Percentiles rank a stretch among this genome's conserved stretches.
Conservation (phyloP, 2,329 filamentous ascomycete species). For the Fonsecaea pugnacius region DNA sequence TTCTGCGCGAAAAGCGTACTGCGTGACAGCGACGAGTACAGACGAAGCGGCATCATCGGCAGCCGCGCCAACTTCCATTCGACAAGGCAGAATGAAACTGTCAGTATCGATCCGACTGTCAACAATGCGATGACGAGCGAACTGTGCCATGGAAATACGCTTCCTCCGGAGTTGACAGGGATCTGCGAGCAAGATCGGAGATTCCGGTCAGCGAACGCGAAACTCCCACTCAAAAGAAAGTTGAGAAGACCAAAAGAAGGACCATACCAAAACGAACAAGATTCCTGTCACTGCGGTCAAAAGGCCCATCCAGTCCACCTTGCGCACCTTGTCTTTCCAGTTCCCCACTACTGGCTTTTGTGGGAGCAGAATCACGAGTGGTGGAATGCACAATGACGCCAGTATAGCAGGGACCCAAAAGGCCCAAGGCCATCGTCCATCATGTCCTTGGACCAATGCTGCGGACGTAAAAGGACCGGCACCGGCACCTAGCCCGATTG, state of each 20-base stretch:
- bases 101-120: conserved; percentile 68
- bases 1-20: conserved; percentile 61
- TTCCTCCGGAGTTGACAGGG: conserved; percentile 65
- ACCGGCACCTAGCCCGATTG: not conserved
- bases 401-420: conserved; percentile 8
- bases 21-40: conserved; percentile 61
- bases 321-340: conserved; percentile 2
- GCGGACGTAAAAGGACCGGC: not conserved
- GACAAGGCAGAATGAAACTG: conserved; percentile 68
- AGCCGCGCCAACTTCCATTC: conserved; percentile 57
- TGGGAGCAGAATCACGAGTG: not conserved
- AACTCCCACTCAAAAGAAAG: not conserved
- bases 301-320: conserved; percentile 2
- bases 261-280: not conserved
- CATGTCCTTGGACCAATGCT: conserved; percentile 1
- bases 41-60: conserved; percentile 32
- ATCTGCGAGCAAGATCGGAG: conserved; percentile 8
- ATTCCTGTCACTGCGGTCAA: not conserved
- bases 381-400: conserved; percentile 7
- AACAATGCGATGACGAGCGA: conserved; percentile 75
- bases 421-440: conserved; percentile 8
- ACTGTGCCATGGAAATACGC: conserved; percentile 73
- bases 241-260: not conserved
- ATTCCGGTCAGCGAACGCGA: not conserved
- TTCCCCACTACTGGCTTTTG: not conserved